Evolutionary conservation across 495 filamentous ascomycete genomes (phyloP), one percentile per base, ranked within the genome.

Genomic region (Darksidea phi): DNA sequence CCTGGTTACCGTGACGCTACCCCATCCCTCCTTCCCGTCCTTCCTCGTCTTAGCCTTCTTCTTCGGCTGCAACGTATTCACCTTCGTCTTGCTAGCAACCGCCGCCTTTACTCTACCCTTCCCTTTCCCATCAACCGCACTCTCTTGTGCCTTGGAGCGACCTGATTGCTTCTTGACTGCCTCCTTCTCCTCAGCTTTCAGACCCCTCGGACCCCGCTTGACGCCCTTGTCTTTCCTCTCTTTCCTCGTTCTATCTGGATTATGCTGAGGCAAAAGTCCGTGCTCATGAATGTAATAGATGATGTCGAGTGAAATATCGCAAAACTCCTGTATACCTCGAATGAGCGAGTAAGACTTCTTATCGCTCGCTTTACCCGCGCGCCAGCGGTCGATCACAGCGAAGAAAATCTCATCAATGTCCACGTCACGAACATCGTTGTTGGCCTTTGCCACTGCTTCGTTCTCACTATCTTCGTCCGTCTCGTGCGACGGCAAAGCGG

Each of bases 281-380:
- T 64, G n/a, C 26, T 64, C 54, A 36, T 64, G 53, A 28, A 64
- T 23, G 15, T 17, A 59, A 15, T 45, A 64, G 1, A 59, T 15
- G 1, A 59, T 20, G 32, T 64, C 61, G 18, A 54, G 28, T 12
- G 48, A 37, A 1, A 64, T 25, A 48, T 64, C 61, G 32, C 24
- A 59, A 42, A 64, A 64, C 55, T 64, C 61, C 43, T 64, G 61
- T 24, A 64, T 49, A 28, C 61, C 61, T 10, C 61, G 54, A 13
- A 64, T 42, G 6, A 41, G 18, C 18, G 5, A 10, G 24, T 54
- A 59, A 12, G 17, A 23, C 20, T 55, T 21, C 41, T 43, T 47
- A 10, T 43, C 37, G n/a, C 10, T 11, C 41, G 23, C 25, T 38
- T 18, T 37, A n/a, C 61, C 61, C 34, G 59, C 47, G 18, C 61